Evolutionary conservation across 1,284 basidiomycete species (phyloP).

Genomic region (Moesziomyces globuligerus): DNA sequence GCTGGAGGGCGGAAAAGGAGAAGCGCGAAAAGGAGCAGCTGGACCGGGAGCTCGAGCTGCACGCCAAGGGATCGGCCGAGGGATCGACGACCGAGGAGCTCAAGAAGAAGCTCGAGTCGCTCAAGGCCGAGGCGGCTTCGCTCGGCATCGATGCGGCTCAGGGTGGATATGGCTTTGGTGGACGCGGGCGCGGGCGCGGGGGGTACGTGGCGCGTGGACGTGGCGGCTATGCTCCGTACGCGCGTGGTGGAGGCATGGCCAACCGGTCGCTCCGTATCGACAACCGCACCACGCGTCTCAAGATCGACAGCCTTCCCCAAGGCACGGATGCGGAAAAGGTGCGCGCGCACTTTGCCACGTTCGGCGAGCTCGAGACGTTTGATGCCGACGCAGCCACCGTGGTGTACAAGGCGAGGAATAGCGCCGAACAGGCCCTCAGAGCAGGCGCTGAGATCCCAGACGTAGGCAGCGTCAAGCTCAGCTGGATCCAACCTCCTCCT

Average conservation of each 20-base stretch:
- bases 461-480: constrained; percentile 54
- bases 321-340: constrained; percentile 72
- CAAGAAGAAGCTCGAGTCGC: constrained; percentile 80
- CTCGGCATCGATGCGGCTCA: constrained; percentile 75
- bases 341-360: constrained; percentile 76
- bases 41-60: constrained; percentile 70
- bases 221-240: constrained; percentile 77
- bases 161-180: constrained; percentile 62
- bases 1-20: constrained; percentile 73
- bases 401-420: constrained; percentile 53
- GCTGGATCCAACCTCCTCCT: constrained; percentile 53
- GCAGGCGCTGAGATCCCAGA: constrained; percentile 54
- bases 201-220: constrained; percentile 71
- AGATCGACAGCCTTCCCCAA: constrained; percentile 75
- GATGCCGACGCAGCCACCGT: constrained; percentile 32
- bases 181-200: constrained; percentile 65
- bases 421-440: constrained; percentile 57
- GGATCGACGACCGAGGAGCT: constrained; percentile 75
- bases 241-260: constrained; percentile 72
- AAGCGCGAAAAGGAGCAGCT: constrained; percentile 80
- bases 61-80: constrained; percentile 70
- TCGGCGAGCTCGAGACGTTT: constrained; percentile 55
- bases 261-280: constrained; percentile 80
- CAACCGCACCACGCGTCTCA: constrained; percentile 83
- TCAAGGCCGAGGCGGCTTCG: constrained; percentile 85